These are phyloP conservation scores for Quercus engelmannii DNA, from an alignment of 306 rosid genomes.

Conservation along the genomic window DNA sequence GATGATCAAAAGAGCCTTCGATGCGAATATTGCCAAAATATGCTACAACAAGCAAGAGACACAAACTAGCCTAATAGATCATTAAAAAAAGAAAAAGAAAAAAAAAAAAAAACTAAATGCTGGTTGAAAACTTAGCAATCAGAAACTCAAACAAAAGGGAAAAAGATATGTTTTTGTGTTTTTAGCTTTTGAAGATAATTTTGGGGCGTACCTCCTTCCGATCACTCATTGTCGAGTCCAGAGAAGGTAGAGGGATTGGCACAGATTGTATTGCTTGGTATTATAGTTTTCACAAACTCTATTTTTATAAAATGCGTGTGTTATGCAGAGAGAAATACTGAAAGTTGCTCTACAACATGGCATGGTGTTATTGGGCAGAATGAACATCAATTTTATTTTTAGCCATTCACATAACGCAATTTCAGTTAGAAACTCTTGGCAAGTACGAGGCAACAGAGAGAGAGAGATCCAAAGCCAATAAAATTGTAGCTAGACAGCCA, in stretches of 20 bases:
- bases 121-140: not conserved
- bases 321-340: not conserved
- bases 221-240: constrained; percentile 34
- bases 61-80: not conserved
- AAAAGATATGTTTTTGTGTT: not conserved
- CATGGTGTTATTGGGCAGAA: constrained; percentile 8
- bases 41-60: no score
- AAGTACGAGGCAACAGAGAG: constrained; percentile 14
- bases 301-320: not conserved
- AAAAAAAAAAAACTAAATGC: not conserved
- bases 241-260: not conserved
- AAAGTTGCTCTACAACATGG: constrained; percentile 4
- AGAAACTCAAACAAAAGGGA: not conserved
- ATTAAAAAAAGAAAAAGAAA: not conserved
- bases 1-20: no score
- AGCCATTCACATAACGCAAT: constrained; percentile 10
- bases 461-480: constrained; percentile 14
- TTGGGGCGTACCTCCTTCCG: constrained; percentile 21
- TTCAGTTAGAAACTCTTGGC: constrained; percentile 19
- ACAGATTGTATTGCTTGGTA: constrained; percentile 2
- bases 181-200: not conserved
- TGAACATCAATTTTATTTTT: constrained; percentile 4
- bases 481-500: constrained; percentile 27
- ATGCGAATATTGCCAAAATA: no score
- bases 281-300: constrained; percentile 3